Evolutionary conservation across 2,329 filamentous ascomycete genomes (phyloP).

Genomic region (Pseudocercospora crystallina): DNA sequence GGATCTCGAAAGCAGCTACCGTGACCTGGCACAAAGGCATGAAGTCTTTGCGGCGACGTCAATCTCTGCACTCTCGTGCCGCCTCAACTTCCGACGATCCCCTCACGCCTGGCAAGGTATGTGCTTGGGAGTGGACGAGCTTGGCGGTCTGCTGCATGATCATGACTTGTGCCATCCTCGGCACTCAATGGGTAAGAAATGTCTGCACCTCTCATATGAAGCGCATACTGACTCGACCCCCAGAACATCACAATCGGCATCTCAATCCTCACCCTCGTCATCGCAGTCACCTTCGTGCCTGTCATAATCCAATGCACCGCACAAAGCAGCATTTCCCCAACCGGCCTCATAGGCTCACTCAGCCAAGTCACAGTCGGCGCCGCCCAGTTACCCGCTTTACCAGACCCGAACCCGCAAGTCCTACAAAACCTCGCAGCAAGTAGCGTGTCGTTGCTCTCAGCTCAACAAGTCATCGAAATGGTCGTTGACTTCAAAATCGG

Average conservation of each 20-base stretch:
- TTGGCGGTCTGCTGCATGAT: background rate
- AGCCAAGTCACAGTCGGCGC: background rate
- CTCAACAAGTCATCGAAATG: background rate
- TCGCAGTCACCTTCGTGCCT: background rate
- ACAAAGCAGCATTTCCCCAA: background rate
- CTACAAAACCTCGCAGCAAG: background rate
- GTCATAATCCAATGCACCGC: background rate
- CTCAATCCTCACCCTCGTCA: background rate
- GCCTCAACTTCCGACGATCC: background rate
- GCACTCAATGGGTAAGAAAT: background rate
- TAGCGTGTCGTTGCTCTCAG: background rate
- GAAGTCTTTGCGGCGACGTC: background rate
- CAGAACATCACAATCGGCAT: background rate
- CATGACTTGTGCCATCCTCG: background rate
- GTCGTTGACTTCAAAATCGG: background rate
- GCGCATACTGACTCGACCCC: background rate
- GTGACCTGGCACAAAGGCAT: too few species aligned
- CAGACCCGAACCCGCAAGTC: background rate
- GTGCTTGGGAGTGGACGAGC: background rate
- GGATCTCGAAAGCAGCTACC: too few species aligned
- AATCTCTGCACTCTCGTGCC: background rate
- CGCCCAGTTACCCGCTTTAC: background rate
- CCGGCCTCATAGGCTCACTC: background rate
- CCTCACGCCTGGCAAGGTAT: background rate
- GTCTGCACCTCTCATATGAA: background rate